Base-by-base conservation (phyloP, 768 basidiomycete genomes). In the Phlegmacium glaucopus region DNA sequence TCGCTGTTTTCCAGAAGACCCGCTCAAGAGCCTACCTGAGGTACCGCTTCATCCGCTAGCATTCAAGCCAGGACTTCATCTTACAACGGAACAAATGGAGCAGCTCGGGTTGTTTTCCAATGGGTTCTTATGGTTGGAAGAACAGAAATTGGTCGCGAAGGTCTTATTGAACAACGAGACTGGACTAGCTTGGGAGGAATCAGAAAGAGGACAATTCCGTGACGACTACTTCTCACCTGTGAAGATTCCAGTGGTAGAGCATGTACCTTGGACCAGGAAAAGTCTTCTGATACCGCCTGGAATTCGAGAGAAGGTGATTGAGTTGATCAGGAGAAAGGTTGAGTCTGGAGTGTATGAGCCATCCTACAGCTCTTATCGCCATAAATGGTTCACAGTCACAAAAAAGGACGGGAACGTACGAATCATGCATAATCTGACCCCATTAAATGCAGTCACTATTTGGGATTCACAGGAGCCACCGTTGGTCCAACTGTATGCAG, bases 181-280 rank as follows among this genome's bases (percentile, higher is more conserved):
- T 0, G 69, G 49, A 0, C 68, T 78, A 28, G 70, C 74, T 0
- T 78, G 69, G 72, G 49, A 64, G 3, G 66, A 75, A 9, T 9
- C 36, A 0, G 69, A 77, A 40, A 57, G 61, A 10, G 71, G 76
- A 1, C 35, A 37, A 0, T 72, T 75, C 17, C 40, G 45, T 0
- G 41, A 59, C 1, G 60, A 72, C 2, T 73, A 58, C 32, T 74
- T 72, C 39, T 49, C 52, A 0, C 66, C 68, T 0, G 47, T 68
- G 1, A 45, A 59, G 0, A 67, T 72, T n/a, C 68, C 66, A 0
- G 63, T 58, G 1, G 50, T 74, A 0, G 43, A 54, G 9, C 74
- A 76, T 48, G 61, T 39, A 0, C 73, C 59, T 1, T 62, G 63
- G 63, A 48, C 53, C 2, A 44, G 40, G 22, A 45, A 50, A 10